Conservation (phyloP, 176 grass and related monocot genomes). For the Paspalum notatum region DNA sequence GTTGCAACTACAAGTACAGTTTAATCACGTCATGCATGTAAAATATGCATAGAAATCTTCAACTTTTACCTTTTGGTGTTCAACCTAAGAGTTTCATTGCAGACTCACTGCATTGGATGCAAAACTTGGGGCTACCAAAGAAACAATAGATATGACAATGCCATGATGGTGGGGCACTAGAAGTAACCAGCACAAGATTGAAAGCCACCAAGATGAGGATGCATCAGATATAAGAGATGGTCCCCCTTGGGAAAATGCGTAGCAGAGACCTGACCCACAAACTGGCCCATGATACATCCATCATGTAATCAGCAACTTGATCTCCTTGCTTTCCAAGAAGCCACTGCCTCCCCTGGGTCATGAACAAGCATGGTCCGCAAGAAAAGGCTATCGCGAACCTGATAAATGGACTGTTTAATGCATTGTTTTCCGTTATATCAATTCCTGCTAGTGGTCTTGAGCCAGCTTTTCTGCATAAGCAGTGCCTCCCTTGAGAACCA, state of each 20-base stretch:
- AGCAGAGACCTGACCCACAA: constrained; percentile 41
- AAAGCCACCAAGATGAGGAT: constrained; percentile 30
- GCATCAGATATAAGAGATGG: constrained; percentile 36
- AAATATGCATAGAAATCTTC: constrained; percentile 34
- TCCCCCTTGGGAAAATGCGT: constrained; percentile 26
- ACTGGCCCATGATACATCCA: constrained; percentile 55
- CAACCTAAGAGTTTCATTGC: constrained; percentile 16
- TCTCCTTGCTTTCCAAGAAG: constrained; percentile 57
- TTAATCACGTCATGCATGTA: constrained; percentile 44
- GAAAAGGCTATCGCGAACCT: constrained; percentile 39
- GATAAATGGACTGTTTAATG: constrained; percentile 40
- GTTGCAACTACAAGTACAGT: constrained; percentile 41
- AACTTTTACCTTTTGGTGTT: constrained; percentile 33
- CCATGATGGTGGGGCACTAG: constrained; percentile 27
- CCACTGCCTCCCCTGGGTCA: constrained; percentile 49
- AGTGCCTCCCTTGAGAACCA: constrained; percentile 46
- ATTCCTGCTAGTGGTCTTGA: constrained; percentile 33
- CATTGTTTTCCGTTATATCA: constrained; percentile 27
- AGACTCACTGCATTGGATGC: constrained; percentile 27
- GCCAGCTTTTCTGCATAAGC: constrained; percentile 33
- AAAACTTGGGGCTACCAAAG: constrained; percentile 31
- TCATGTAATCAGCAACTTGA: constrained; percentile 43
- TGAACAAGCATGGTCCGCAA: constrained; percentile 46
- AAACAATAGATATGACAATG: constrained; percentile 31
- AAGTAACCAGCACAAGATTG: constrained; percentile 37